Base-by-base conservation (phyloP, 768 basidiomycete species). In the Mycena belliarum region DNA sequence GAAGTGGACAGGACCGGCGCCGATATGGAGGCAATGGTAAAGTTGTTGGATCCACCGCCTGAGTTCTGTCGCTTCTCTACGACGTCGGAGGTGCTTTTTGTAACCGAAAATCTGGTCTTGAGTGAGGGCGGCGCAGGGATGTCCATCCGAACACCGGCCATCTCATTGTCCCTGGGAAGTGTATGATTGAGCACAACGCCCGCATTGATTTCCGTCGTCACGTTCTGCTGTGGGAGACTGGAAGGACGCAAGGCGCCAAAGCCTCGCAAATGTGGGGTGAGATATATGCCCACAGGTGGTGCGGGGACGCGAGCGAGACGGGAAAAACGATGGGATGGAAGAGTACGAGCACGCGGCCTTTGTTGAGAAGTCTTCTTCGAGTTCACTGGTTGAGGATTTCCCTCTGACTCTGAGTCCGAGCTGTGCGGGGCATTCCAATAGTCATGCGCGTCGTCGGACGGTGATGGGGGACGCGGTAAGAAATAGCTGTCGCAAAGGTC, bases 291-390 rank as follows among this genome's bases (percentile, higher is more conserved):
- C 28, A 57, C 43, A 23, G 21, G 25, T 11, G 61, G 61, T n/a
- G 61, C 50, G n/a, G 57, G 61, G 28, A 63, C 37, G 42, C 61
- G 49, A 24, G 43, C 33, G 42, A 63, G 26, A 24, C n/a, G 49
- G 29, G 40, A 32, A 9, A 59, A 59, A 24, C 47, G 50, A 23
- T 41, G 49, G 18, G 42, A 52, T 21, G 62, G 62, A 37, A 60
- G 21, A 14, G 43, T 63, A 16, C 49, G 26, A 10, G 62, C 51
- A 15, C 62, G 46, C 6, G 49, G 29, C 14, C 61, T 51, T 18
- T 24, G 32, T 7, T 46, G 42, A 20, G 10, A 8, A 24, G 41
- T 24, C 35, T 32, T 32, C 16, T 46, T n/a, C n/a, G n/a, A n/a
- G n/a, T n/a, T n/a, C n/a, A n/a, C n/a, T 18, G 47, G 41, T n/a